A percentile compares a stretch with the other conserved stretches of the same genome.
Conservation (phyloP, 176 grass and related monocot species). For the Bolboschoenus planiculmis region DNA sequence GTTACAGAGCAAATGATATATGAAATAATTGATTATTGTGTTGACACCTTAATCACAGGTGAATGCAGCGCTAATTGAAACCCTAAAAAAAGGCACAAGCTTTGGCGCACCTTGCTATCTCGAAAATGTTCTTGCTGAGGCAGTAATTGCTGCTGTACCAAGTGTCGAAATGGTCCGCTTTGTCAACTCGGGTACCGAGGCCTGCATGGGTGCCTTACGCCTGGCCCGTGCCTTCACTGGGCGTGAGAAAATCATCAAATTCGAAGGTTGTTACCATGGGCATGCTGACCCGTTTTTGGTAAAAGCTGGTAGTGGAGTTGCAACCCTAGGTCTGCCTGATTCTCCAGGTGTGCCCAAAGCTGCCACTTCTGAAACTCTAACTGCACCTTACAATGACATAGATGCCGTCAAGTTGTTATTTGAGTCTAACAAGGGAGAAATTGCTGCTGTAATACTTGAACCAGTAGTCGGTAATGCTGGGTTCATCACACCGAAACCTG, state of each 20-base stretch:
- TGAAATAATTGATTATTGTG: neutral
- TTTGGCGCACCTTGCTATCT: constrained; percentile 89
- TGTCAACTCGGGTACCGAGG: constrained; percentile 97
- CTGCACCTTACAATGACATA: constrained; percentile 73
- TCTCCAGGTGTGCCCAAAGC: constrained; percentile 90
- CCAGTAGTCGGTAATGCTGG: constrained; percentile 95
- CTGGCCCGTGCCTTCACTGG: constrained; percentile 92
- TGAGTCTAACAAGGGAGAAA: constrained; percentile 68
- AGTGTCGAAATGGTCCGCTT: constrained; percentile 97
- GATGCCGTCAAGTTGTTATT: constrained; percentile 68
- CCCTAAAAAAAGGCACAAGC: constrained; percentile 97
- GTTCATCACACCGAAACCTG: constrained; percentile 62
- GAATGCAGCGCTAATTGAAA: constrained; percentile 77
- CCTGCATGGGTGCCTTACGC: constrained; percentile 96
- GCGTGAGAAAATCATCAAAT: constrained; percentile 85
- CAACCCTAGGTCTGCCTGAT: constrained; percentile 92
- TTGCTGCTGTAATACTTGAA: constrained; percentile 88
- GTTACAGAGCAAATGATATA: neutral
- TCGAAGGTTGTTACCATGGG: constrained; percentile 97
- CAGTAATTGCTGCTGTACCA: constrained; percentile 87
- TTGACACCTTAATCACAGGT: constrained; percentile 35
- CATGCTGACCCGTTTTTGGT: constrained; percentile 96
- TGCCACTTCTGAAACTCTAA: constrained; percentile 65
- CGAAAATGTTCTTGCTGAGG: constrained; percentile 88
- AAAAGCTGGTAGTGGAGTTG: constrained; percentile 96